A percentile compares a stretch with the other conserved stretches of the same genome.
Conservation (phyloP, 139 green algal species). For the Chlorella vulgaris region DNA sequence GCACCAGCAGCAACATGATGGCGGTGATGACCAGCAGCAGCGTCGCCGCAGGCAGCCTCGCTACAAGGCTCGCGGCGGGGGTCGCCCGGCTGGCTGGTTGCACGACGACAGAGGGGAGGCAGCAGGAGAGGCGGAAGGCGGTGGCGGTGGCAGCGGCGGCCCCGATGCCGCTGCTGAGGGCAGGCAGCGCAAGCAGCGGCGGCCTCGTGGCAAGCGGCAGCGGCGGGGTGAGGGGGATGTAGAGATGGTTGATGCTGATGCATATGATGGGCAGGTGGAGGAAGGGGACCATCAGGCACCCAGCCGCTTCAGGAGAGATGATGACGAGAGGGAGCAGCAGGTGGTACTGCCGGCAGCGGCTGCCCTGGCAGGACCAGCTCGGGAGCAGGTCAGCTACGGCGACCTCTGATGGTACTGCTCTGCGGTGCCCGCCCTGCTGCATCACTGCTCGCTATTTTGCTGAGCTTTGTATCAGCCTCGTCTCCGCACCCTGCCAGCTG, state of each 20-base stretch:
- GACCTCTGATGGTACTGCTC: background rate
- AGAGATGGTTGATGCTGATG: constrained; percentile 48
- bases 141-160: background rate
- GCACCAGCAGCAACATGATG: background rate
- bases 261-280: background rate
- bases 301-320: background rate
- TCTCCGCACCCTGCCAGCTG: no score
- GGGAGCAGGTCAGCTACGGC: constrained; percentile 22
- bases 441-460: background rate
- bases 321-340: background rate
- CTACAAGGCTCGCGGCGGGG: background rate
- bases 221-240: constrained; percentile 33
- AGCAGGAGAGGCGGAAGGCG: background rate
- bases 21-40: background rate
- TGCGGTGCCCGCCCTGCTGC: background rate
- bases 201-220: background rate
- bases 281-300: no score
- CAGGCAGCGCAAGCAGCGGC: constrained; percentile 1
- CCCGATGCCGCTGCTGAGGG: background rate
- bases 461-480: no score
- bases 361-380: background rate
- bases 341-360: no score
- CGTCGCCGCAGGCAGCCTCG: background rate
- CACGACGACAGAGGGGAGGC: background rate
- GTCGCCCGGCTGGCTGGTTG: background rate